Evolutionary conservation across 805 yeast species (phyloP).

Genomic region (Ogataea ramenticola): DNA sequence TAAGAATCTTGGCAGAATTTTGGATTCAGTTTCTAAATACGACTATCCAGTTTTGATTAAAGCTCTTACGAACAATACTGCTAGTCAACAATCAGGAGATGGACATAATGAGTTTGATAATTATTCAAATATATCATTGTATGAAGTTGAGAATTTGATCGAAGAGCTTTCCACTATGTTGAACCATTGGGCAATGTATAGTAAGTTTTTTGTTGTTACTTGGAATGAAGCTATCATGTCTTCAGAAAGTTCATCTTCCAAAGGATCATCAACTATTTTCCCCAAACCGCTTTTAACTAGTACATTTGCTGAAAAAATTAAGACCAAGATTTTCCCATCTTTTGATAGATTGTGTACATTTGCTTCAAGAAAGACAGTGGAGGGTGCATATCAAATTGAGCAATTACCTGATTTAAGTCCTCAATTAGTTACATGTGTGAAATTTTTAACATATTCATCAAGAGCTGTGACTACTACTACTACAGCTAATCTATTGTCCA

Average conservation of each 20-base stretch:
- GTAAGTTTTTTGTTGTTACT: constrained; percentile 61
- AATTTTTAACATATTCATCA: constrained; percentile 15
- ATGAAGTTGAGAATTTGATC: constrained; percentile 57
- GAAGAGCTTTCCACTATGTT: constrained; percentile 70
- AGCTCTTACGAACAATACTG: constrained; percentile 12
- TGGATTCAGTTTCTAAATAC: constrained; percentile 51
- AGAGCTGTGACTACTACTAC: constrained; percentile 11
- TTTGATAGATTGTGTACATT: constrained; percentile 60
- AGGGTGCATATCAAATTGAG: constrained; percentile 74
- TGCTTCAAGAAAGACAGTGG: constrained; percentile 70
- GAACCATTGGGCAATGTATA: constrained; percentile 79
- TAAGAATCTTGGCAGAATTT: constrained; percentile 46
- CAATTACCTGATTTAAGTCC: constrained; percentile 55
- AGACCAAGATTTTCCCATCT: constrained; percentile 44
- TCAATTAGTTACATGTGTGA: constrained; percentile 23
- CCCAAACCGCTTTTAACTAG: constrained; percentile 51
- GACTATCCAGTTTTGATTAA: constrained; percentile 39
- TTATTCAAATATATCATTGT: constrained; percentile 35
- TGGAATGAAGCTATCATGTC: constrained; percentile 43
- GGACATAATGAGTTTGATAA: constrained; percentile 21
- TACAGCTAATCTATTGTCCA: constrained; percentile 13
- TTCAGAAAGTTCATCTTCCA: too few relatives aligned
- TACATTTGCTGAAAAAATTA: constrained; percentile 49
- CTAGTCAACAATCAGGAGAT: neutral
- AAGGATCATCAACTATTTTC: constrained; percentile 19